Conservation (phyloP, 225 moss, liverwort and hornwort species). For the Polytrichum commune region DNA sequence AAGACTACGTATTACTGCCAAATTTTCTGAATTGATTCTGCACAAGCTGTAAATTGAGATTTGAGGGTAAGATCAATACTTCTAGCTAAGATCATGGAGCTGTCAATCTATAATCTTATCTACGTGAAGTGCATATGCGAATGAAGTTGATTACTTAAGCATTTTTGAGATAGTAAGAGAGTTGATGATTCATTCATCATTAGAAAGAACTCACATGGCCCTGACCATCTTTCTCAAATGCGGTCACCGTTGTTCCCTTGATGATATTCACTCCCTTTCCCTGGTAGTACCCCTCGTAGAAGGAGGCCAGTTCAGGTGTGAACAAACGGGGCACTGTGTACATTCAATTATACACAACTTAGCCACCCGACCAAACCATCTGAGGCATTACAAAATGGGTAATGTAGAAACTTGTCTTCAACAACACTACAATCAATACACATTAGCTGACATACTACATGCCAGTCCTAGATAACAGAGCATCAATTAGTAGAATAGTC, state of each 20-base stretch:
- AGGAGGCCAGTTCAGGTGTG: slow-evolving; percentile 78
- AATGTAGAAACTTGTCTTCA: no score
- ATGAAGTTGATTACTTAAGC: not conserved
- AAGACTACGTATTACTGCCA: not conserved
- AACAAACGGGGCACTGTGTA: slow-evolving; percentile 87
- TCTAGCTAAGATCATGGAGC: no score
- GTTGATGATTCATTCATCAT: not conserved
- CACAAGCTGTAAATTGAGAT: no score
- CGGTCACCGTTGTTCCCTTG: slow-evolving; percentile 80
- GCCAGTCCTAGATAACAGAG: no score
- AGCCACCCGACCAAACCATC: not conserved
- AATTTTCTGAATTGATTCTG: no score
- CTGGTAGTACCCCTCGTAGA: slow-evolving; percentile 80
- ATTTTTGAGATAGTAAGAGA: not conserved
- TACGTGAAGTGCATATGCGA: no score
- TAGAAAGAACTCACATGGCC: slow-evolving; percentile 32
- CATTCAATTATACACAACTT: no score
- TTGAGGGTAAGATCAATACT: no score
- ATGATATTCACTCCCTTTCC: slow-evolving; percentile 74
- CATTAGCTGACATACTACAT: not conserved
- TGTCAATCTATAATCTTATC: no score
- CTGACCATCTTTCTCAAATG: slow-evolving; percentile 51
- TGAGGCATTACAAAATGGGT: not conserved
- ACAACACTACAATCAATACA: not conserved
- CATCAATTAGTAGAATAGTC: no score